Evolutionary conservation across 129 eudicot species (phyloP).

Genomic region (Escallonia rubra): DNA sequence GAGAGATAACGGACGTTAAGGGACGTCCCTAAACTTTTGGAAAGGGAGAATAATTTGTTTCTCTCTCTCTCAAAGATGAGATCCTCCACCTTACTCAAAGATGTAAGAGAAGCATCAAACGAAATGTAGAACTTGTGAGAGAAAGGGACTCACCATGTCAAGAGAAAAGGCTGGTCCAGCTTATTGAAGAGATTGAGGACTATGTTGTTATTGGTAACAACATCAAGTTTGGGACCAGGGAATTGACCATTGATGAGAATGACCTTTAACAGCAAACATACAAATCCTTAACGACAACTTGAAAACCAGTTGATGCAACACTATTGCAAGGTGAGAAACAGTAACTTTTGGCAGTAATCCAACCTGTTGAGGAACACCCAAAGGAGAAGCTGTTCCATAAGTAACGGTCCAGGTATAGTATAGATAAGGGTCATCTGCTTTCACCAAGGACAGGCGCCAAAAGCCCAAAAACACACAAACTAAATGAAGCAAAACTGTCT

Average conservation of each 20-base stretch:
- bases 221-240: slow-evolving; percentile 86
- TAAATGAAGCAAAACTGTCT: slow-evolving; percentile 24
- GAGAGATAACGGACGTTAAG: too few relatives aligned
- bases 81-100: too few relatives aligned
- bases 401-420: slow-evolving; percentile 90
- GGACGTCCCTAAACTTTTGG: too few relatives aligned
- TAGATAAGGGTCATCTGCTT: slow-evolving; percentile 82
- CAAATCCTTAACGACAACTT: background rate
- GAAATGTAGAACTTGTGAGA: background rate
- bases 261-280: slow-evolving; percentile 40
- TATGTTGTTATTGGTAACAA: slow-evolving; percentile 80
- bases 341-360: background rate
- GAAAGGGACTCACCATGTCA: slow-evolving; percentile 72
- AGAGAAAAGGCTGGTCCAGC: slow-evolving; percentile 77
- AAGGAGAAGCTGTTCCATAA: slow-evolving; percentile 87
- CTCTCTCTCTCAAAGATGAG: too few relatives aligned
- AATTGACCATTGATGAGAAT: slow-evolving; percentile 94
- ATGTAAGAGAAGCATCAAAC: too few relatives aligned
- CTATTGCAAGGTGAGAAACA: background rate
- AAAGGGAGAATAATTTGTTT: too few relatives aligned
- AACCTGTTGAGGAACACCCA: slow-evolving; percentile 94
- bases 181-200: slow-evolving; percentile 66
- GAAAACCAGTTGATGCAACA: background rate
- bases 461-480: slow-evolving; percentile 28
- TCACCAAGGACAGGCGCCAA: slow-evolving; percentile 39